A percentile compares a stretch with the other conserved stretches of the same genome.
Conservation (phyloP, 495 filamentous ascomycete species). For the Tetracladium setigerum region DNA sequence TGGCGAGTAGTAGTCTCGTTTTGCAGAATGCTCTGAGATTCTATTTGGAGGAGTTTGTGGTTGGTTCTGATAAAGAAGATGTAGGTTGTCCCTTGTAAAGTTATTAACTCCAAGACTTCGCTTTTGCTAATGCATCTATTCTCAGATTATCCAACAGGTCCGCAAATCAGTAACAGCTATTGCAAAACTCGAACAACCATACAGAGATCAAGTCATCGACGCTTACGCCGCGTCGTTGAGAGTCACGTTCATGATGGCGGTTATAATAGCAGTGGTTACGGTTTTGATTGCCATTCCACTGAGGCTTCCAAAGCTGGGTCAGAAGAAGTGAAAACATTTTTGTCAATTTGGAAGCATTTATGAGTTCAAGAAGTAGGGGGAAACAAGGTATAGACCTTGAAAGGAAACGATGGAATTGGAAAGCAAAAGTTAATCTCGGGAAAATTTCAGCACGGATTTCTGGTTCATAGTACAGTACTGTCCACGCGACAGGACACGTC, state of each 20-base stretch:
- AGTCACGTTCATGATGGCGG: constrained; percentile 25
- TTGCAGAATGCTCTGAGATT: constrained; percentile 63
- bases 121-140: neutral
- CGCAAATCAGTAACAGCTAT: constrained; percentile 37
- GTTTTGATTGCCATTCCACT: constrained; percentile 41
- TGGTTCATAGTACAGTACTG: too few species aligned
- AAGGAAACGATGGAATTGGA: too few species aligned
- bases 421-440: too few species aligned
- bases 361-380: too few species aligned
- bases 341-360: too few species aligned
- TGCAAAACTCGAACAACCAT: constrained; percentile 21
- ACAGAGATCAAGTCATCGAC: constrained; percentile 43
- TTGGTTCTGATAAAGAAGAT: constrained; percentile 41
- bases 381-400: too few species aligned
- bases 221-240: constrained; percentile 51
- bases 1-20: constrained; percentile 62
- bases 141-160: constrained; percentile 27
- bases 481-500: too few species aligned
- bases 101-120: neutral
- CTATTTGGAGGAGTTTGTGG: constrained; percentile 50
- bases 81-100: constrained; percentile 20
- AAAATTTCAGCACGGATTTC: too few species aligned
- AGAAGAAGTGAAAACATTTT: constrained; percentile 32
- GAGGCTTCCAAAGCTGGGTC: constrained; percentile 46
- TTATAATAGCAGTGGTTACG: constrained; percentile 41